Conservation (phyloP, 1,284 basidiomycete genomes). For the Marasmius fiardii region DNA sequence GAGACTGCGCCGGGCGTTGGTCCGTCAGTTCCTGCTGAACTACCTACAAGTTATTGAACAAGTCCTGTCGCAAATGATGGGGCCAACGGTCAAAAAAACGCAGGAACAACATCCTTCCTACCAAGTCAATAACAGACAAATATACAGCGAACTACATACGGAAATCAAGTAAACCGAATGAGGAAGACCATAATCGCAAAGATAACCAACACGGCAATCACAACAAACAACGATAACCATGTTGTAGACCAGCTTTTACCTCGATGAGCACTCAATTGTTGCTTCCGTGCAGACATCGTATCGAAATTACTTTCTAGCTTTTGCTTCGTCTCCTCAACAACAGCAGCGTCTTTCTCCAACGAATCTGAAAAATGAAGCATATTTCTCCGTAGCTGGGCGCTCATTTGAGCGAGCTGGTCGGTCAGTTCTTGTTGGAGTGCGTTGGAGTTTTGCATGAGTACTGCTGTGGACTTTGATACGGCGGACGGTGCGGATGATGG, state of each 20-base stretch:
- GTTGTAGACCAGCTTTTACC: constrained; percentile 70
- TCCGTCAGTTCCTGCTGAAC: too few species aligned
- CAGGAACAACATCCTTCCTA: too few species aligned
- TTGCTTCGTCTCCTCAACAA: constrained; percentile 56
- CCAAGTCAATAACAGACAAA: too few species aligned
- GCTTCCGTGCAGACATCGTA: constrained; percentile 64
- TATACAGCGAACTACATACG: too few species aligned
- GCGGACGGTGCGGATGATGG: constrained; percentile 24
- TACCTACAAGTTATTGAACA: too few species aligned
- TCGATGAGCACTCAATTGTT: constrained; percentile 59
- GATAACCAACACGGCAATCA: constrained; percentile 55
- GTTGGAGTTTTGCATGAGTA: constrained; percentile 49
- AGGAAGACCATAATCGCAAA: constrained; percentile 73
- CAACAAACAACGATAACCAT: constrained; percentile 61
- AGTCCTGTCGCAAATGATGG: too few species aligned
- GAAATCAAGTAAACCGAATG: constrained; percentile 55
- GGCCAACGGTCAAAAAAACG: too few species aligned
- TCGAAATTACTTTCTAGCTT: constrained; percentile 71
- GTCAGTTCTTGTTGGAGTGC: constrained; percentile 70
- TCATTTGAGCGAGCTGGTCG: constrained; percentile 74
- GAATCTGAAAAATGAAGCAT: constrained; percentile 66
- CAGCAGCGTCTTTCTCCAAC: constrained; percentile 60
- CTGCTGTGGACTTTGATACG: constrained; percentile 28
- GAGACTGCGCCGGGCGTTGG: too few species aligned
- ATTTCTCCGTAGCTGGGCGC: constrained; percentile 72